These are phyloP conservation scores for Scolecobasidium constrictum DNA, from an alignment of 2,329 filamentous ascomycete genomes.

Conservation along the genomic window DNA sequence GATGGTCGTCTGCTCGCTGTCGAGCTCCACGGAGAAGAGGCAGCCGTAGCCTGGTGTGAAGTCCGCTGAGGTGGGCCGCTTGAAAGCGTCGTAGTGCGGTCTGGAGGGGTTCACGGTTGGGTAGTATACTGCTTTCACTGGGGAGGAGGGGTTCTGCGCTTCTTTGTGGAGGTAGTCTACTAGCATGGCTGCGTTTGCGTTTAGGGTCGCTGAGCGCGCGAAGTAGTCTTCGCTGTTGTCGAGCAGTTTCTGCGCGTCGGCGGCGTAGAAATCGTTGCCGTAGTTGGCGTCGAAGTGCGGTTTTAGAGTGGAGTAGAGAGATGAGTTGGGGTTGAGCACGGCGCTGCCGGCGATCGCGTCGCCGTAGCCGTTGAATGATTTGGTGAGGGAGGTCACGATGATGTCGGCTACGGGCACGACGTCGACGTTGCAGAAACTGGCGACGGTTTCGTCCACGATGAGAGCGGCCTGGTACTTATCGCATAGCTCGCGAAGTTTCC, in stretches of 20 bases:
- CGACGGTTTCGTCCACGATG: constrained; percentile 27
- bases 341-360: constrained; percentile 44
- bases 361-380: constrained; percentile 46
- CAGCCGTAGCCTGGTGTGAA: constrained; percentile 46
- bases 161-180: constrained; percentile 27
- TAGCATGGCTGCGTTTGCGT: constrained; percentile 35
- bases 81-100: constrained; percentile 16
- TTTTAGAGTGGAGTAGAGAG: constrained; percentile 29
- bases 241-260: constrained; percentile 36
- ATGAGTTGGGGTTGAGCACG: constrained; percentile 38
- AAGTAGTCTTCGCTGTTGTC: constrained; percentile 36
- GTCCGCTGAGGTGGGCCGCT: constrained; percentile 25
- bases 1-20: constrained; percentile 25
- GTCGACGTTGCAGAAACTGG: constrained; percentile 29
- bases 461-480: constrained; percentile 21
- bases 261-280: constrained; percentile 36
- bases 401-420: constrained; percentile 39
- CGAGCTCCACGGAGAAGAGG: constrained; percentile 42
- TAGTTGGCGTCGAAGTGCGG: constrained; percentile 18
- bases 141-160: constrained; percentile 12
- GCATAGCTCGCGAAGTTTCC: constrained; percentile 29
- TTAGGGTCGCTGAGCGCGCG: constrained; percentile 26
- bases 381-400: constrained; percentile 44
- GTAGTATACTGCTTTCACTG: constrained; percentile 34
- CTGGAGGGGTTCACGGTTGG: constrained; percentile 25